Evolutionary conservation across 2,329 filamentous ascomycete species (phyloP), one percentile per base, ranked within the genome.

Genomic region (Huntiella savannae): DNA sequence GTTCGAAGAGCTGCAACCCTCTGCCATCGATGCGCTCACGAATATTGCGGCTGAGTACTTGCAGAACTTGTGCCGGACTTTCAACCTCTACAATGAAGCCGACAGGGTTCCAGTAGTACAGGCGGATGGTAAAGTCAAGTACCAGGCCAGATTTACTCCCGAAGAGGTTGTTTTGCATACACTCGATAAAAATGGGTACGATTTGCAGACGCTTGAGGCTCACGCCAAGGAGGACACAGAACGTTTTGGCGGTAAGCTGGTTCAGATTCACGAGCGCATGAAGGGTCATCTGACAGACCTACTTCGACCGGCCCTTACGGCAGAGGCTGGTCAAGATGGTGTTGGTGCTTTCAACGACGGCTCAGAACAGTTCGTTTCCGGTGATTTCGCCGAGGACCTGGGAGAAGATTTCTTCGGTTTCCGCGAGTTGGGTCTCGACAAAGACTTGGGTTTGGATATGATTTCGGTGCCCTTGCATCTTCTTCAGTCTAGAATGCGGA

Each of bases 351-450:
- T 98, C 69, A 85, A 92, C 52, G 91, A 98, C 55, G 88, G 87
- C 53, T 94, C 86, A 60, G 91, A 98, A 53, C 91, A 96, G 58
- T 98, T 96, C 55, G 79, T 95, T 41, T 85, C 83, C 40, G 91
- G 91, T 51, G 91, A 98, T 61, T 98, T 98, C 59, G 91, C 91
- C 1, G 91, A 95, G 59, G 91, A 98, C 55, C 81, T 98, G 10
- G 88, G 87, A 51, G 91, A 98, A 66, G 91, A 98, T 63, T 98
- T 95, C 72, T 98, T 98, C 57, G 91, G 91, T 22, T 96, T 98
- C 73, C 87, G 86, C 58, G 87, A 93, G 50, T 74, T 98, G 40
- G 91, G 91, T 38, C 71, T 98, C 49, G 86, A 94, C 56, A 80
- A 78, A 54, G 91, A 98, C 59, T 81, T 96, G 58, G 87, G 87